Conservation (phyloP, 202 grass and related monocot species). For the Cymbopogon flexuosus region DNA sequence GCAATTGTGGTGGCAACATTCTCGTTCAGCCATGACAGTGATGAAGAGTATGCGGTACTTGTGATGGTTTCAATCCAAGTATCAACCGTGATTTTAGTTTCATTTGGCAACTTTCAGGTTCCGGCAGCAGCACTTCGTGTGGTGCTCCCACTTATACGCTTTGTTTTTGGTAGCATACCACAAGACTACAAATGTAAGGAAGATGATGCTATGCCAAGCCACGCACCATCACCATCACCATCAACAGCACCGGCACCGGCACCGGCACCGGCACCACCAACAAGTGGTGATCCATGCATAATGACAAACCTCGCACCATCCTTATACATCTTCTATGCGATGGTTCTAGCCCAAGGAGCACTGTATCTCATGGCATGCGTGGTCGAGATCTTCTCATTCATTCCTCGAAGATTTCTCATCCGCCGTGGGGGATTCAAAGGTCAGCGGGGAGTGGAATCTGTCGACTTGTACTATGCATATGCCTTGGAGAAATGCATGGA, state of each 20-base stretch:
- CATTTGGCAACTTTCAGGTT: neutral
- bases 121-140: neutral
- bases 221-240: too few relatives aligned
- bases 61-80: too few relatives aligned
- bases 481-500: neutral
- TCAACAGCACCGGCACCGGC: too few relatives aligned
- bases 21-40: neutral
- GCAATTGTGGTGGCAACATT: neutral
- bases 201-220: too few relatives aligned
- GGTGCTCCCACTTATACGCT: neutral
- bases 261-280: neutral
- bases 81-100: neutral
- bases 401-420: neutral
- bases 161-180: too few relatives aligned
- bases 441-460: neutral
- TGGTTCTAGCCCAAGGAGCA: conserved; percentile 1
- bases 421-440: neutral
- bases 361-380: neutral
- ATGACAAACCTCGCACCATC: neutral
- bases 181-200: neutral
- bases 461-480: neutral
- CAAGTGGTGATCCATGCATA: neutral
- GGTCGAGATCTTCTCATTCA: neutral
- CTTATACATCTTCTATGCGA: neutral
- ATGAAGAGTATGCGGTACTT: too few relatives aligned